These are phyloP conservation scores for Cetraspora pellucida DNA, from an alignment of 192 early-diverging fungal species.

Conservation along the genomic window DNA sequence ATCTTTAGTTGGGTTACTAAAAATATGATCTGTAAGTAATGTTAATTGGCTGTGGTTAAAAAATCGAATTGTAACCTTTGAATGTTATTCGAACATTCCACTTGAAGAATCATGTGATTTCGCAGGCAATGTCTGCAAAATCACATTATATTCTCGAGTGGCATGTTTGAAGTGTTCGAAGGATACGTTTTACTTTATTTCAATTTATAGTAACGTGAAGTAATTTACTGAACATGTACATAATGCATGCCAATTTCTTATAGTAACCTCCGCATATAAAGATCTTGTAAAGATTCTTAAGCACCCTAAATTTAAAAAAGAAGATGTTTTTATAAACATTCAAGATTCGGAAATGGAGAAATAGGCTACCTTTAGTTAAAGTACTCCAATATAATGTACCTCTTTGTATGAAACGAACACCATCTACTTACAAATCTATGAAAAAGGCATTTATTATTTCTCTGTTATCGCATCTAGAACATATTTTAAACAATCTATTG, in stretches of 20 bases:
- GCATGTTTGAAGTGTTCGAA: no score
- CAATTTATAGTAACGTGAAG: no score
- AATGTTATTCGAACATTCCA: no score
- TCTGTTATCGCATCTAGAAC: not conserved
- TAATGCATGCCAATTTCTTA: not conserved
- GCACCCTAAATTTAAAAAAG: not conserved
- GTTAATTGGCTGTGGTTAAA: no score
- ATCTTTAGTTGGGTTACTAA: no score
- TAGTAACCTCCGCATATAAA: slow-evolving; percentile 7
- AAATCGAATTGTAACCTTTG: no score
- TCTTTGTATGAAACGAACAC: not conserved
- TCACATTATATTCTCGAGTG: no score
- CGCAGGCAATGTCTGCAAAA: no score
- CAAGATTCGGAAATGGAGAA: not conserved
- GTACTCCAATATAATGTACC: not conserved
- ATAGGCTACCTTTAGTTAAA: slow-evolving; percentile 1
- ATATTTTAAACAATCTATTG: not conserved
- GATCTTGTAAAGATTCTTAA: slow-evolving; percentile 6
- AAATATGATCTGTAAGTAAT: no score
- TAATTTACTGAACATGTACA: no score
- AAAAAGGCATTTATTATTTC: slow-evolving; percentile 10
- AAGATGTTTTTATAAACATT: slow-evolving; percentile 2
- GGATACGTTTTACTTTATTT: no score
- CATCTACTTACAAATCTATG: not conserved
- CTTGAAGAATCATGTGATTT: no score